Evolutionary conservation across 306 rosid species (phyloP), one percentile per base, ranked within the genome.

Genomic region (Cucumis hystrix): DNA sequence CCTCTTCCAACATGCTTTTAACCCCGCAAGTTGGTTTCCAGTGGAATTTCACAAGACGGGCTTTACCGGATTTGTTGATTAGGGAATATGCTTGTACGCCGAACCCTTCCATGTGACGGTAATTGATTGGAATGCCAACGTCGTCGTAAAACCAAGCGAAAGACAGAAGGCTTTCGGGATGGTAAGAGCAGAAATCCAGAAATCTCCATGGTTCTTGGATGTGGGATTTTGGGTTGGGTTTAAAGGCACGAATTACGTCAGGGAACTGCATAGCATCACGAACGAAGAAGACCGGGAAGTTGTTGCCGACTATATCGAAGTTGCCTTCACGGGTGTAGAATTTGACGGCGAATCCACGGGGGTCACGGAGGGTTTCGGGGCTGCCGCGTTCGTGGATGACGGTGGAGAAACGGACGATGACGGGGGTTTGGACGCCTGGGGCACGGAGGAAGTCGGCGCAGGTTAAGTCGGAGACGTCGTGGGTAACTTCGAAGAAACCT

Each of bases 361-460:
- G 96, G 63, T 91, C 97, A 77, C 97, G 87, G 82, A 91, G 40
- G 59, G 97, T 89, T 85, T 94, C 98, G 61, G 98, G 98, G 88
- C 98, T 94, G 76, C 98, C 98, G 52, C 97, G 96, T 83, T 94
- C 98, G 66, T 91, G 98, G 84, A 91, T 91, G 54, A 91, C 97
- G 61, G 98, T 94, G 7, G 97, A 94, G 87, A 94, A 94, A n/a
- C 97, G 97, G 15, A 92, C 93, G 66, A 94, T 90, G 17, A 91
- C 87, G 11, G 98, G 98, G 12, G 98, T 94, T 86, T 94, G 98
- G 81, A 91, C 98, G 14, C 97, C 98, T 16, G 97, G 97, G 64
- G 89, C 89, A 16, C 97, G 88, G 54, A 94, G 97, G 87, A 94
- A 94, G 83, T 94, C 98, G 4, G 98, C 98, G 81, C 96, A 94